These are phyloP conservation scores for Colletotrichum siamense DNA, from an alignment of 2,329 filamentous ascomycete genomes.

Conservation along the genomic window DNA sequence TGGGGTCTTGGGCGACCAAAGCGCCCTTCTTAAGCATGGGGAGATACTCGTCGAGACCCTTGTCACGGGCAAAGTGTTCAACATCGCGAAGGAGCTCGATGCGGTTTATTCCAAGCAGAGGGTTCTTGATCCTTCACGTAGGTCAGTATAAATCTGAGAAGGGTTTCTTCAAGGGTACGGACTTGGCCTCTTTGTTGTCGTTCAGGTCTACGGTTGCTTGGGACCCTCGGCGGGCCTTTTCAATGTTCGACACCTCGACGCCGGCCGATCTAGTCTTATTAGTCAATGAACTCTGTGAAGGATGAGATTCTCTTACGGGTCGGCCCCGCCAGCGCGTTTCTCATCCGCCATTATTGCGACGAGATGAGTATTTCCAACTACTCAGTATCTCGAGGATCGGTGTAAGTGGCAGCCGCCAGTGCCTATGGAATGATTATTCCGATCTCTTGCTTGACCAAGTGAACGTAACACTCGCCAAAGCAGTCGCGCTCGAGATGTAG, in stretches of 20 bases:
- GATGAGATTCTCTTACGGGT: not conserved
- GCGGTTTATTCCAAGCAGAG: constrained; percentile 48
- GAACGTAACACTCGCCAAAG: not conserved
- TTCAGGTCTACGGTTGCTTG: constrained; percentile 43
- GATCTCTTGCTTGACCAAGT: not conserved
- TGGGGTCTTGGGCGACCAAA: constrained; percentile 58
- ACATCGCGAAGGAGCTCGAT: constrained; percentile 57
- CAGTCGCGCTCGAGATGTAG: not conserved
- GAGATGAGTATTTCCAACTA: not conserved
- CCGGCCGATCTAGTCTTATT: not conserved
- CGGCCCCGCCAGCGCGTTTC: not conserved
- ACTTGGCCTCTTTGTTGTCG: constrained; percentile 52
- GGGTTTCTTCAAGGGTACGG: constrained; percentile 21
- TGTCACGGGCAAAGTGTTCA: constrained; percentile 55
- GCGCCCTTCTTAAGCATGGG: constrained; percentile 53
- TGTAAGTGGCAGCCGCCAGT: not conserved
- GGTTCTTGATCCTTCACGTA: constrained; percentile 47
- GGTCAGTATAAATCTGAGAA: not conserved
- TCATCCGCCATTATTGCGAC: constrained; percentile 3
- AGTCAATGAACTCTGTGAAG: not conserved
- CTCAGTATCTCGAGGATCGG: not conserved
- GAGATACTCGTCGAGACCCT: constrained; percentile 50
- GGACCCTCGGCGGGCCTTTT: not conserved
- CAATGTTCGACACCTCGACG: not conserved
- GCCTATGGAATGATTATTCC: not conserved